phyloP scores from a whole-genome alignment of 2,329 filamentous ascomycete genomes.

The Alternaria sp. region DNA sequence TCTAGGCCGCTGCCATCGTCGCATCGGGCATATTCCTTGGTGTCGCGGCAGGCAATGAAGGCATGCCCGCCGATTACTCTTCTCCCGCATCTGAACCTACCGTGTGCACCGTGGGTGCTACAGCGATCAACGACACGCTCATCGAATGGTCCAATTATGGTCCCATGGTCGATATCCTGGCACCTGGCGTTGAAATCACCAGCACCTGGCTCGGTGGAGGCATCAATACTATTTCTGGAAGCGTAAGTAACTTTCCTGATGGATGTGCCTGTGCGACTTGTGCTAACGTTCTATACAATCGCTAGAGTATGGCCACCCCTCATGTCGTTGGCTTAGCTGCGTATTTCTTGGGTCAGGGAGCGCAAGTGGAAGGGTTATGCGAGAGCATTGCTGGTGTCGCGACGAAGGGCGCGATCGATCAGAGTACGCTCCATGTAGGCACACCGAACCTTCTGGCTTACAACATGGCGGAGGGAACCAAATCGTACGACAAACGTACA shows the following conservation, averaged over 20 bases:
- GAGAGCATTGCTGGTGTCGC: constrained; percentile 56
- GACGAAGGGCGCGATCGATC: constrained; percentile 49
- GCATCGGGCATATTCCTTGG: constrained; percentile 49
- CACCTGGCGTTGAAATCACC: constrained; percentile 51
- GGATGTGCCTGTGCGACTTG: neutral
- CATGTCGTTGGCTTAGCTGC: constrained; percentile 73
- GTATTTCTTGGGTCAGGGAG: constrained; percentile 66
- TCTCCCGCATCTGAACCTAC: constrained; percentile 49
- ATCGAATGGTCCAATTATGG: constrained; percentile 51
- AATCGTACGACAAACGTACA: neutral
- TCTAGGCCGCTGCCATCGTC: constrained; percentile 44
- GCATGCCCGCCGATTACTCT: constrained; percentile 32
- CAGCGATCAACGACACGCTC: constrained; percentile 40
- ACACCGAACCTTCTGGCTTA: constrained; percentile 62
- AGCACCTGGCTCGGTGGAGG: constrained; percentile 57
- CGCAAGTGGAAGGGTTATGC: constrained; percentile 54
- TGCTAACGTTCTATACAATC: neutral
- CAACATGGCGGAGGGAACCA: constrained; percentile 52
- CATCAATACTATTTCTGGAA: constrained; percentile 63
- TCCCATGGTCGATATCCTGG: constrained; percentile 48
- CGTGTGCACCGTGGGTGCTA: constrained; percentile 53
- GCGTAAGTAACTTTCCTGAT: constrained; percentile 35
- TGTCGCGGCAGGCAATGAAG: constrained; percentile 51
- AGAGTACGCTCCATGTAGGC: constrained; percentile 46
- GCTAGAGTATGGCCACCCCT: constrained; percentile 69